Evolutionary conservation across 495 filamentous ascomycete genomes (phyloP), one percentile per base, ranked within the genome.

Genomic region (Cetradonia linearis): DNA sequence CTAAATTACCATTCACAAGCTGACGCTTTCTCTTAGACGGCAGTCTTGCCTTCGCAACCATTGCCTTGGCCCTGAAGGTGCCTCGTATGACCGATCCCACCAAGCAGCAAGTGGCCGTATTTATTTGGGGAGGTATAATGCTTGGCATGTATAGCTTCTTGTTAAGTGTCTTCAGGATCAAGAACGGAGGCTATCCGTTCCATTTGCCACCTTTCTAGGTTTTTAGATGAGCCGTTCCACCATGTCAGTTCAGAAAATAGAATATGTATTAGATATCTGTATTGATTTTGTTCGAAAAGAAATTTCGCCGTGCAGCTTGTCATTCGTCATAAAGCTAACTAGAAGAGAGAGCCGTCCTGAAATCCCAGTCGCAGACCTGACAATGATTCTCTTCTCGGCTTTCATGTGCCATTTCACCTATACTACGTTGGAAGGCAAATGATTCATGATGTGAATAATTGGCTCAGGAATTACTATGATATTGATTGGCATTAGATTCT

Each of bases 141-240:
- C 79, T 95, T 59, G 74, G 84, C 37, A 85, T 88, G 75, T 97
- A 97, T 76, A 95, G 91, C 74, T 91, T 95, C 71, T 78, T 99
- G 42, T 78, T 99, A 60, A 96, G 86, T 71, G 78, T 96, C 63
- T 99, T 99, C 78, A 83, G 90, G 67, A 74, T 85, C 56, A 99
- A 99, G 80, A 99, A 96, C 67, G 86, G 85, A 34, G 90, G 91
- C 31, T 99, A 99, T 71, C 89, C 91, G 34, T 96, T 97, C 73
- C 89, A 82, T 65, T 77, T 99, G 56, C 93, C 94, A 7, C 93
- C 93, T 7, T 95, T 98, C 72, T 89, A 78, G 63, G 69, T 11
- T 40, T 20, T 13, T 16, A 18, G 4, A 44, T 52, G 5, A 50
- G 20, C 7, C 42, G 20, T 46, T 1, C 25, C 7, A 42, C 7